A percentile compares a stretch with the other conserved stretches of the same genome.
phyloP scores from a whole-genome alignment of 2,329 filamentous ascomycete genomes.

The Xenosphaeropsis pyriputrescens region DNA sequence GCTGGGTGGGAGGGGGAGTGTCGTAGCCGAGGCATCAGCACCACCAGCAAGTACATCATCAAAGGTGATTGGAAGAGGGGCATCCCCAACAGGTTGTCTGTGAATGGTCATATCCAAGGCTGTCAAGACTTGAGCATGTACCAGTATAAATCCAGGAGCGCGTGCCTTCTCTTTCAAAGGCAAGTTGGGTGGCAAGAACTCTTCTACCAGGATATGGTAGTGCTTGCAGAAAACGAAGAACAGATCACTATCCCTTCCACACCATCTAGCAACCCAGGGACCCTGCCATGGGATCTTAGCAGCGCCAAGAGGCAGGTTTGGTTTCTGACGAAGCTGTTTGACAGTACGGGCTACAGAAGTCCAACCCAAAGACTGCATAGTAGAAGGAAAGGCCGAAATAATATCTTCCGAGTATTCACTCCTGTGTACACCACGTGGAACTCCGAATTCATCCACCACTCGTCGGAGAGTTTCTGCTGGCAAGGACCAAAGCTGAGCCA shows the following conservation, averaged over 20 bases:
- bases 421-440: conserved; percentile 37
- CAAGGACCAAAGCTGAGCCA: conserved; percentile 51
- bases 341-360: conserved; percentile 39
- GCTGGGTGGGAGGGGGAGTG: conserved; percentile 37
- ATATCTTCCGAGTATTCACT: conserved; percentile 18
- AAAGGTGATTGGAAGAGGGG: conserved; percentile 41
- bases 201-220: conserved; percentile 50
- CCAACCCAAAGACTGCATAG: conserved; percentile 45
- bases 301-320: conserved; percentile 38
- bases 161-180: conserved; percentile 40
- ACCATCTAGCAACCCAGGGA: conserved; percentile 56
- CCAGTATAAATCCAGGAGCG: conserved; percentile 45
- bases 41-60: conserved; percentile 50
- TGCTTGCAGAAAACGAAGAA: conserved; percentile 63
- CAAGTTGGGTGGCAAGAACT: conserved; percentile 34
- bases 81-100: conserved; percentile 30
- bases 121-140: conserved; percentile 54
- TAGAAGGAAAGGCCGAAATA: conserved; percentile 20
- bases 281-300: conserved; percentile 52
- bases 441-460: conserved; percentile 42
- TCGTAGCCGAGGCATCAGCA: conserved; percentile 38
- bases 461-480: conserved; percentile 42
- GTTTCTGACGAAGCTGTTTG: conserved; percentile 37
- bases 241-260: conserved; percentile 57
- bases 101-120: conserved; percentile 56